phyloP scores from a whole-genome alignment of 176 grass and related monocot species.

The Saccharum spontaneum region DNA sequence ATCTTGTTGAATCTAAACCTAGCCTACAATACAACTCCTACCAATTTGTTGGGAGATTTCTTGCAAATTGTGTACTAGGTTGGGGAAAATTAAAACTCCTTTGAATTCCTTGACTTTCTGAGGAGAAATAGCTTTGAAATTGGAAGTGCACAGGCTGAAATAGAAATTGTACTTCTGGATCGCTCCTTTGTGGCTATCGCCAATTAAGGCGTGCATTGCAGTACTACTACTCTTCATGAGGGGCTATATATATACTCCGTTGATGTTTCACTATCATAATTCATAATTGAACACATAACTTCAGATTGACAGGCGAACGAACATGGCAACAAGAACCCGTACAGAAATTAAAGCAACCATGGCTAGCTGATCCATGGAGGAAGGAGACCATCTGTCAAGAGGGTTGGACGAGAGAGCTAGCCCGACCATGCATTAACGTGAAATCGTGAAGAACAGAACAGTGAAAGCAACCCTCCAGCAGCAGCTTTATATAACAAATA shows the following conservation, averaged over 20 bases:
- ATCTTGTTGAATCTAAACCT: background rate
- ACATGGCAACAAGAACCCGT: background rate
- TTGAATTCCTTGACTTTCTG: background rate
- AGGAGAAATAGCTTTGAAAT: background rate
- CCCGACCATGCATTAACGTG: constrained; percentile 28
- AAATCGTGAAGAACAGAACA: background rate
- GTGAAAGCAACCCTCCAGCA: background rate
- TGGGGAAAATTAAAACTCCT: no score
- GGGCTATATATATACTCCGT: background rate
- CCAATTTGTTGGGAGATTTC: background rate
- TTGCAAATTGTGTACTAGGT: no score
- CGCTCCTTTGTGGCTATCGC: background rate
- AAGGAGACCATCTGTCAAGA: background rate
- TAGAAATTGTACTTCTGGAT: background rate
- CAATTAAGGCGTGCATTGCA: constrained; percentile 21
- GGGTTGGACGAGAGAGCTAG: background rate
- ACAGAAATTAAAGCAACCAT: background rate
- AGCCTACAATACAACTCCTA: background rate
- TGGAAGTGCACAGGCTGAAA: background rate
- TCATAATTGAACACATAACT: background rate
- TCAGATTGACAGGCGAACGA: constrained; percentile 8
- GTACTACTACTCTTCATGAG: background rate
- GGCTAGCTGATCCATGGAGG: background rate
- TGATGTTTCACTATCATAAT: constrained; percentile 19
- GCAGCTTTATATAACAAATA: background rate